Base-by-base conservation (phyloP, 2,329 filamentous ascomycete genomes). In the Elsinoe perseae region DNA sequence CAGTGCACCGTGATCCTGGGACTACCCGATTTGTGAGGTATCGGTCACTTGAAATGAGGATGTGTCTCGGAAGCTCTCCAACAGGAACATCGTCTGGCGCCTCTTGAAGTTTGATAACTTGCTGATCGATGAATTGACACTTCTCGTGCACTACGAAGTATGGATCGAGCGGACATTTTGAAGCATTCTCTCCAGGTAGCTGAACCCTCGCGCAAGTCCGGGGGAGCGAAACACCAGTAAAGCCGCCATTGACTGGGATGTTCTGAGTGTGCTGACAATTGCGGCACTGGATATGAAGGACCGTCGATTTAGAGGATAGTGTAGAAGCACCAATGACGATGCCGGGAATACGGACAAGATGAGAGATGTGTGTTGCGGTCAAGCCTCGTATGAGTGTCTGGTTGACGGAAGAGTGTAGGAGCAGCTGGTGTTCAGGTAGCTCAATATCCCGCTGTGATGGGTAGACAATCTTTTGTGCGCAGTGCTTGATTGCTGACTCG, bases 301-400 rank as follows among this genome's bases (percentile, higher is more conserved):
- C 78, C 5, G 90, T 96, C 4, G 93, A 89, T 76, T 98, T 97
- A 10, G 92, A 97, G 1, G 91, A 95, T 70, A 97, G 86, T 16
- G 95, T 95, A 1, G 92, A 96, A 46, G 93, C 93, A 46, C 93
- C 92, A 62, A 98, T 98, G 58, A 98, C 89, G 62, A 98, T 98
- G 52, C 93, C 95, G 0, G 93, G 93, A 57, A 98, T 95, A 57
- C 92, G 84, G 36, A 98, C 92, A n/a, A 98, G 85, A 64, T 90
- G 85, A 4, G 92, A 90, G 63, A 98, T 95, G 61, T 89, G 92
- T 61, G 87, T 86, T 7, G 93, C 95, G 65, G 95, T 93, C 36
- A 98, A 81, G 63, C 96, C 90, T 62, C 93, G 87, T 64, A 98
- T 97, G 0, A 92, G 93, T 27, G 91, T 89, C 69, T 95, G 85